Evolutionary conservation across 257 asterid species (phyloP).

Genomic region (Phtheirospermum japonicum): DNA sequence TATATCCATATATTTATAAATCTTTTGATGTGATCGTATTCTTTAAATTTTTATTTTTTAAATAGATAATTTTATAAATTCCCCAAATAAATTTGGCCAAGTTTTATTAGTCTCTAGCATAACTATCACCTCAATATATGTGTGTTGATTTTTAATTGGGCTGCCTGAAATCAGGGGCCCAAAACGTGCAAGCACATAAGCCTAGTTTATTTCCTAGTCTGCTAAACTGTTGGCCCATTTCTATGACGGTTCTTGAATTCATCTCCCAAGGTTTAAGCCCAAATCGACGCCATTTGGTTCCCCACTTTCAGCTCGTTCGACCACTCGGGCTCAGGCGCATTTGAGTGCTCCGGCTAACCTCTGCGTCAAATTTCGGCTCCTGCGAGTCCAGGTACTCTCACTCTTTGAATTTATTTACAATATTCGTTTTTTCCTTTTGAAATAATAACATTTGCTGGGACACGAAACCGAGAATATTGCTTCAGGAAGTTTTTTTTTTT

Average conservation of each 20-base stretch:
- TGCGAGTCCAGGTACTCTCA: slow-evolving; percentile 10
- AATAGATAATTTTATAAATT: no score
- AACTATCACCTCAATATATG: no score
- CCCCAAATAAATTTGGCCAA: no score
- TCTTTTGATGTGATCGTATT: no score
- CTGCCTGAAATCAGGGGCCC: no score
- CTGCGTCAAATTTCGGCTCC: slow-evolving; percentile 21
- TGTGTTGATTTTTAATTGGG: no score
- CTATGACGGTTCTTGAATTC: slow-evolving; percentile 12
- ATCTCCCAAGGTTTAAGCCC: neutral
- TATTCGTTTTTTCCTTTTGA: neutral
- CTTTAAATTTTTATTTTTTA: no score
- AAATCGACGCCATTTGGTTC: slow-evolving; percentile 21
- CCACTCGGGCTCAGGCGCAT: slow-evolving; percentile 12
- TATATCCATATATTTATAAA: no score
- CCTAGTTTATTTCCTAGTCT: neutral
- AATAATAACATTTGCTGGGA: neutral
- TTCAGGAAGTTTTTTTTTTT: neutral
- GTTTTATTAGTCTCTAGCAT: no score
- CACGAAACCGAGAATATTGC: neutral
- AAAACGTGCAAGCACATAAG: no score
- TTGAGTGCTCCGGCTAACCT: slow-evolving; percentile 27
- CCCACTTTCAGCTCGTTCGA: slow-evolving; percentile 15
- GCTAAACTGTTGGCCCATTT: neutral
- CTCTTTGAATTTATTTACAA: neutral